Evolutionary conservation across 2,329 filamentous ascomycete genomes (phyloP).

Genomic region (Stagonosporopsis tanaceti): DNA sequence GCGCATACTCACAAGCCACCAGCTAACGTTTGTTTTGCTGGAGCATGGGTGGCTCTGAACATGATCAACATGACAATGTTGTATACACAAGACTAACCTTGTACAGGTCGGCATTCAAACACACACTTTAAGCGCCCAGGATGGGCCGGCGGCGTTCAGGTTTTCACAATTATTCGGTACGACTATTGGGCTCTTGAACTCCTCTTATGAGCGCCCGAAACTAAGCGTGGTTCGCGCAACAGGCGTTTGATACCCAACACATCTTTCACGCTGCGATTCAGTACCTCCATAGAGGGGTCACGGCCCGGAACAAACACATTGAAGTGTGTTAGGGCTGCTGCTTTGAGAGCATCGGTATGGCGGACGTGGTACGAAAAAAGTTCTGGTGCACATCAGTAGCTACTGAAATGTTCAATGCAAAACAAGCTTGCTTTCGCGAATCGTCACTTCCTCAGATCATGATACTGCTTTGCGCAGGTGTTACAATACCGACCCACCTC

Average conservation of each 20-base stretch:
- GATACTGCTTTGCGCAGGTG: background rate
- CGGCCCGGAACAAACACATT: background rate
- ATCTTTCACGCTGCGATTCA: slow-evolving; percentile 1
- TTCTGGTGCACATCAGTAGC: background rate
- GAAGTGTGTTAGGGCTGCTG: slow-evolving; percentile 1
- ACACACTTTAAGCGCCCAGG: background rate
- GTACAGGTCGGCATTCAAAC: background rate
- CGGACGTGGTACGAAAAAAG: too few relatives aligned
- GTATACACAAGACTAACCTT: background rate
- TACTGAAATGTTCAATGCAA: background rate
- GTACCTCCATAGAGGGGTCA: background rate
- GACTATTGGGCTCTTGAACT: slow-evolving; percentile 21
- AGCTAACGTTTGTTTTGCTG: background rate
- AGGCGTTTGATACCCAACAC: slow-evolving; percentile 40
- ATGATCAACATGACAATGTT: too few relatives aligned
- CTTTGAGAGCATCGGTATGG: background rate
- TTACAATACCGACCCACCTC: background rate
- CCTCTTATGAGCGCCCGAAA: slow-evolving; percentile 17
- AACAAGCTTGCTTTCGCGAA: background rate
- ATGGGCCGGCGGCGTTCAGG: slow-evolving; percentile 27
- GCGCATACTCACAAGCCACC: slow-evolving; percentile 18
- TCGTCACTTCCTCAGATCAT: background rate
- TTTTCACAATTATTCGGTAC: slow-evolving; percentile 36
- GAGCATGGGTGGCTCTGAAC: background rate
- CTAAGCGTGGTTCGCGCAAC: slow-evolving; percentile 32